Conservation (phyloP, 2,329 filamentous ascomycete species). For the Colletotrichum sp. region DNA sequence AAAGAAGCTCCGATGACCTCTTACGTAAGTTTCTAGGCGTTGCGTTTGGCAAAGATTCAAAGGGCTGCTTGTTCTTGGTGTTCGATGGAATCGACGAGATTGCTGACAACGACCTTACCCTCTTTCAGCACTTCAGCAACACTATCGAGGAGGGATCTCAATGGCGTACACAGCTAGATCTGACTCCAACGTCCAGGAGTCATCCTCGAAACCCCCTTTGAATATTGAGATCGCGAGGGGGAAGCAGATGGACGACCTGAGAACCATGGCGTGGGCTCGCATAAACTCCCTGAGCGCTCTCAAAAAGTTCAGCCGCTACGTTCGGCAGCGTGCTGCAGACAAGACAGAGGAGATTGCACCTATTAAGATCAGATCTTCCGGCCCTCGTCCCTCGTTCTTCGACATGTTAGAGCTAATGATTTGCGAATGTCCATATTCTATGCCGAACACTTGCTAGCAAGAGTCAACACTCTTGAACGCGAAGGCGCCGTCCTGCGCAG, state of each 20-base stretch:
- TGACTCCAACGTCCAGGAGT: slow-evolving; percentile 4
- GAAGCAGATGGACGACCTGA: slow-evolving; percentile 32
- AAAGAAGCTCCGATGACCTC: slow-evolving; percentile 22
- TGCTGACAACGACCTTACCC: slow-evolving; percentile 7
- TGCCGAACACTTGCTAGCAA: slow-evolving; percentile 36
- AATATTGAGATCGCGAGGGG: slow-evolving; percentile 28
- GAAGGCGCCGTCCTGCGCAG: slow-evolving; percentile 36
- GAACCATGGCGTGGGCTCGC: slow-evolving; percentile 28
- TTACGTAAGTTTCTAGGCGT: slow-evolving; percentile 27
- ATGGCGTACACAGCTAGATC: neutral
- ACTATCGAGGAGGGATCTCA: too few relatives aligned
- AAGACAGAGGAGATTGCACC: slow-evolving; percentile 33
- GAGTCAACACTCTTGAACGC: slow-evolving; percentile 33
- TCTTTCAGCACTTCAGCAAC: slow-evolving; percentile 18
- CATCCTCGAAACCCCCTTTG: neutral
- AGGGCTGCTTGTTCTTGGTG: slow-evolving; percentile 29
- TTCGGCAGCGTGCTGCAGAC: slow-evolving; percentile 32
- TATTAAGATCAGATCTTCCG: slow-evolving; percentile 25
- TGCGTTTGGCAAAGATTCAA: slow-evolving; percentile 25
- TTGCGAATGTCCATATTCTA: slow-evolving; percentile 35
- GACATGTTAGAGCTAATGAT: neutral
- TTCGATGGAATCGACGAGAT: slow-evolving; percentile 39
- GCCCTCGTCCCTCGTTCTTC: neutral
- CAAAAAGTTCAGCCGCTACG: slow-evolving; percentile 30
- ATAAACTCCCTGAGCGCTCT: slow-evolving; percentile 29